phyloP scores from a whole-genome alignment of 768 basidiomycete genomes.

The Xanthoconium purpureum region DNA sequence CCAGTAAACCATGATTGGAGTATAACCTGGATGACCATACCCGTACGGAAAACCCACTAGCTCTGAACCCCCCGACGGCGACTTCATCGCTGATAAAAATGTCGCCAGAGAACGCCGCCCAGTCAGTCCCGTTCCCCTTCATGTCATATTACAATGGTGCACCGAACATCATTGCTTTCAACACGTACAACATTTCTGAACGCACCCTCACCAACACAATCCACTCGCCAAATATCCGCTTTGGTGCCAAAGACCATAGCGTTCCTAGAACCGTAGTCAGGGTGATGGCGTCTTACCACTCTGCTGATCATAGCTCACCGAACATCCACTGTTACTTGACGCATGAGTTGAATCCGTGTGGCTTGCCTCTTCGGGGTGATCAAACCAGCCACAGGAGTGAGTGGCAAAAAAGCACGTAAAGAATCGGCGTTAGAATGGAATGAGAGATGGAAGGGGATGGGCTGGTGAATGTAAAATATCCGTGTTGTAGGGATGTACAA shows the following conservation, averaged over 20 bases:
- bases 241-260: conserved; percentile 48
- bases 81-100: conserved; percentile 48
- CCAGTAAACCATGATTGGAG: background rate
- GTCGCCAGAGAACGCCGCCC: conserved; percentile 61
- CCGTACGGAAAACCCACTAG: conserved; percentile 61
- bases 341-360: conserved; percentile 59
- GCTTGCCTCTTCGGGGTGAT: conserved; percentile 28
- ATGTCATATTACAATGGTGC: conserved; percentile 3
- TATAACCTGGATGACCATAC: conserved; percentile 34
- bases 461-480: conserved; percentile 52
- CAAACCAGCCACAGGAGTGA: conserved; percentile 44
- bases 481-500: conserved; percentile 57
- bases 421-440: conserved; percentile 55
- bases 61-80: conserved; percentile 60
- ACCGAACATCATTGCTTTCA: background rate
- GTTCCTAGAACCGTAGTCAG: conserved; percentile 38
- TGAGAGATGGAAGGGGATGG: conserved; percentile 67
- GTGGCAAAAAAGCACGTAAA: conserved; percentile 58
- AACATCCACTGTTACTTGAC: conserved; percentile 69
- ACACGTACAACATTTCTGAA: conserved; percentile 55
- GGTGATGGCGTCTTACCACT: background rate
- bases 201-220: conserved; percentile 59
- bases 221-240: conserved; percentile 68
- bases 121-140: conserved; percentile 63
- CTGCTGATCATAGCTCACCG: conserved; percentile 30